Evolutionary conservation across 352 stramenopile genomes (phyloP).

Genomic region (Phytophthora cactorum): DNA sequence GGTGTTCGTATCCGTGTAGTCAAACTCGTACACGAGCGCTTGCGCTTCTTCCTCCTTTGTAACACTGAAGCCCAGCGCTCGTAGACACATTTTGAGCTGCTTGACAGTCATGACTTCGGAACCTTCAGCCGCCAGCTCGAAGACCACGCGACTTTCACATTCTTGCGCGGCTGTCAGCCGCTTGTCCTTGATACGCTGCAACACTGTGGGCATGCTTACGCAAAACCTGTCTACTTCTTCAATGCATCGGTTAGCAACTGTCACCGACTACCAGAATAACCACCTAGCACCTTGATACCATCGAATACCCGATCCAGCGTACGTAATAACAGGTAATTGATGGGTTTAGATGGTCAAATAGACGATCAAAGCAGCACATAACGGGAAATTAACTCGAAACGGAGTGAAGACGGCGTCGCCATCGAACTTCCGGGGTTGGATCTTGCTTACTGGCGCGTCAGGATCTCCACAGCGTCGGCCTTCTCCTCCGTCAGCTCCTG

Average conservation of each 20-base stretch:
- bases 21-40: slow-evolving; percentile 53
- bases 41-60: slow-evolving; percentile 24
- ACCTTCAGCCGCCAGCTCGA: slow-evolving; percentile 24
- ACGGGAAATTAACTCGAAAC: slow-evolving; percentile 6
- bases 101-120: slow-evolving; percentile 30
- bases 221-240: neutral
- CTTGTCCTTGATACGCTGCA: slow-evolving; percentile 37
- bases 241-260: slow-evolving; percentile 19
- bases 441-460: slow-evolving; percentile 47
- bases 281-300: neutral
- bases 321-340: slow-evolving; percentile 27
- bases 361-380: slow-evolving; percentile 10
- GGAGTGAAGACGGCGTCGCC: neutral
- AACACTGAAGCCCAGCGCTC: slow-evolving; percentile 36
- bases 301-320: too few species aligned
- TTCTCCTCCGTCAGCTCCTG: slow-evolving; percentile 87
- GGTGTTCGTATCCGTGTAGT: slow-evolving; percentile 41
- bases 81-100: slow-evolving; percentile 44
- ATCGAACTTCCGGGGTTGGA: neutral
- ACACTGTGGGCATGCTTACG: slow-evolving; percentile 17
- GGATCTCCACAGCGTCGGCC: slow-evolving; percentile 71
- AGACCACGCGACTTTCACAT: slow-evolving; percentile 32
- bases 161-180: slow-evolving; percentile 35
- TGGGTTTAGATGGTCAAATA: slow-evolving; percentile 15
- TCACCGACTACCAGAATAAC: slow-evolving; percentile 5